Conservation (phyloP, 2,329 filamentous ascomycete species). For the Cercospora beticola region DNA sequence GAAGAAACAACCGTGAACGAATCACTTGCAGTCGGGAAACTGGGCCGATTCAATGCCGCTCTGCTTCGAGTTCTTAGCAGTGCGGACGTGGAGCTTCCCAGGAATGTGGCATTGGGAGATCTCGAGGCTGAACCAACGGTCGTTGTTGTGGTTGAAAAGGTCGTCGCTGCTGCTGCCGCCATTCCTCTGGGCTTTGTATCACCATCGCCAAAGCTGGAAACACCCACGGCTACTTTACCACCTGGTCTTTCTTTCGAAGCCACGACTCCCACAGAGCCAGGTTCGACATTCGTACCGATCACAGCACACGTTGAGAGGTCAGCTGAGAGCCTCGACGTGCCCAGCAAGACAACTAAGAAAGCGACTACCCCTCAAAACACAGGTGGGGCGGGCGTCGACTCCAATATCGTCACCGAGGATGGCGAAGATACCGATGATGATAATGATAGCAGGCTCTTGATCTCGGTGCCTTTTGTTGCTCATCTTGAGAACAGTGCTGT, state of each 20-base stretch:
- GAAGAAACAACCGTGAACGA: constrained; percentile 26
- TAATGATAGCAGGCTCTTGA: neutral
- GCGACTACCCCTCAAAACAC: neutral
- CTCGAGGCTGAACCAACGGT: constrained; percentile 45
- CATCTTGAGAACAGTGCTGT: constrained; percentile 23
- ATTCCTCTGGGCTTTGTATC: constrained; percentile 17
- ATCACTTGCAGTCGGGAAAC: constrained; percentile 30
- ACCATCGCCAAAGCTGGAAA: constrained; percentile 20
- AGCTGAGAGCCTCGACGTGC: constrained; percentile 22
- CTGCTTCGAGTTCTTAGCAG: constrained; percentile 37
- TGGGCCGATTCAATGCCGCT: constrained; percentile 33
- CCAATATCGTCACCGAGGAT: neutral
- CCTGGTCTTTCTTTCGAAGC: constrained; percentile 19
- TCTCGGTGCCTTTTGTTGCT: constrained; percentile 24
- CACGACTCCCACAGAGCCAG: constrained; percentile 22
- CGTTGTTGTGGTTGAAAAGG: constrained; percentile 44
- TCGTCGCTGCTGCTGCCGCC: constrained; percentile 34
- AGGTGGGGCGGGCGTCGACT: neutral
- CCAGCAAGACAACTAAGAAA: constrained; percentile 22
- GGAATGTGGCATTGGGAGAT: constrained; percentile 35
- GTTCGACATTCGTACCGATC: constrained; percentile 22
- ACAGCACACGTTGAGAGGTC: constrained; percentile 31
- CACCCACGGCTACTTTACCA: constrained; percentile 31
- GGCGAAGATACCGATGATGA: neutral
- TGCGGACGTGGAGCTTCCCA: constrained; percentile 10